A percentile compares a stretch with the other conserved stretches of the same genome.
Conservation (phyloP, 1,284 basidiomycete species). For the Neotropicomus parvogracilis region DNA sequence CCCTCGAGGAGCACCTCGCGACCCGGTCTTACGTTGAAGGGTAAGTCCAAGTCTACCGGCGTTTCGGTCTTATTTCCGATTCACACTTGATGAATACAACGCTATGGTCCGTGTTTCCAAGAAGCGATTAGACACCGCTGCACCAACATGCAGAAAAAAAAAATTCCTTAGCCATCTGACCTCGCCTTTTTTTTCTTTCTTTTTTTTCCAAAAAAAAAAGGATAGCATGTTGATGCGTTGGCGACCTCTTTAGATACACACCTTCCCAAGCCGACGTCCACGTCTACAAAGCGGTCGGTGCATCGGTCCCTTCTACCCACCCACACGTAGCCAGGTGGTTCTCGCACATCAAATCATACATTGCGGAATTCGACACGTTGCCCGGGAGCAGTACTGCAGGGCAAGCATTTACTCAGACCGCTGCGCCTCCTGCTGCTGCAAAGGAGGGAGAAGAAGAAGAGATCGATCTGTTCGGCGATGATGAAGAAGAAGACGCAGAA, state of each 20-base stretch:
- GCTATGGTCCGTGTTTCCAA: conserved; percentile 99
- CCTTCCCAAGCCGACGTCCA: conserved; percentile 96
- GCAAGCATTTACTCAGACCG: conserved; percentile 62
- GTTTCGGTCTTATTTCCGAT: conserved; percentile 24
- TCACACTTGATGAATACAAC: conserved; percentile 65
- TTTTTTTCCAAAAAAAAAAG: neutral
- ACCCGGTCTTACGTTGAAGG: conserved; percentile 89
- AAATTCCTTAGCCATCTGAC: conserved; percentile 83
- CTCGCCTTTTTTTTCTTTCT: conserved; percentile 18
- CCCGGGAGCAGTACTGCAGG: conserved; percentile 85
- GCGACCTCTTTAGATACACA: conserved; percentile 63
- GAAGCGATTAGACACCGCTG: conserved; percentile 97
- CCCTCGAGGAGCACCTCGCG: conserved; percentile 83
- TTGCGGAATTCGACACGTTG: conserved; percentile 72
- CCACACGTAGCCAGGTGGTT: conserved; percentile 92
- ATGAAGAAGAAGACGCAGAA: conserved; percentile 91
- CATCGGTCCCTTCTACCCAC: conserved; percentile 64
- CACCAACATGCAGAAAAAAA: conserved; percentile 71
- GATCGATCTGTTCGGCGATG: conserved; percentile 89
- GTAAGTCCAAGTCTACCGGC: conserved; percentile 50
- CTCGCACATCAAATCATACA: conserved; percentile 88
- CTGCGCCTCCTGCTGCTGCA: conserved; percentile 45
- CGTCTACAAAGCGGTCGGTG: conserved; percentile 79
- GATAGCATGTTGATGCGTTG: conserved; percentile 13
- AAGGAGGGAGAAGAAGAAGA: conserved; percentile 67